Base-by-base conservation (phyloP, 2,329 filamentous ascomycete species). In the Colletotrichum spinosum region DNA sequence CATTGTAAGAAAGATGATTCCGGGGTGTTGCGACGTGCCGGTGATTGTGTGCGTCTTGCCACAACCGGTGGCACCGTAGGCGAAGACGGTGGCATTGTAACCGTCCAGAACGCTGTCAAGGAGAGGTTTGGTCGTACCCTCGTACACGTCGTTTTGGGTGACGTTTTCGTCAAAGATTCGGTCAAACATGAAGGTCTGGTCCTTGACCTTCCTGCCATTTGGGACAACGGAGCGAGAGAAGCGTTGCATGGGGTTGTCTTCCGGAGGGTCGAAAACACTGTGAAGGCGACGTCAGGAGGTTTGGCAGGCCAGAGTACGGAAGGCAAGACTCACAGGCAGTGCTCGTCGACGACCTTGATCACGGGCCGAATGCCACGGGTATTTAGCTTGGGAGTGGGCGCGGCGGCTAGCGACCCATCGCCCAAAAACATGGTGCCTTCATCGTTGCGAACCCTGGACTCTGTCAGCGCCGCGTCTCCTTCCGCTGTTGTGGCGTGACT, bases 1-100 rank as follows among this genome's bases (percentile, higher is more conserved):
- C 94, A 99, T 99, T 1, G 96, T 98, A 72, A 99, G 82, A 80
- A 98, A 99, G 76, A 99, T 99, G 73, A 99, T 98, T 62, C 96
- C 96, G 0, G 96, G 96, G 74, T 97, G 92, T 76, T 97, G 92
- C 2, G 93, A 81, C 0, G 95, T 97, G 70, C 96, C 96, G 3
- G 91, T 93, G 73, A 99, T 99, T 9, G 96, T 99, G 78, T 99
- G 96, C 33, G 96, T 99, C 82, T 99, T 99, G 78, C 96, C 96
- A 78, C 96, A 99, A 44, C 96, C 96, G 1, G 96, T 99, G 44
- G 96, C 96, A 71, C 96, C 96, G 78, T 99, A 99, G 54, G 96
- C 96, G 76, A 99, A 99, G 5, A 99, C 96, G 0, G 96, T 99
- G 52, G 96, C 96, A 83, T 99, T 99, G 84, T 97, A 99, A 70